Conservation (phyloP, 2,329 filamentous ascomycete genomes). For the Fusarium pininemorale region DNA sequence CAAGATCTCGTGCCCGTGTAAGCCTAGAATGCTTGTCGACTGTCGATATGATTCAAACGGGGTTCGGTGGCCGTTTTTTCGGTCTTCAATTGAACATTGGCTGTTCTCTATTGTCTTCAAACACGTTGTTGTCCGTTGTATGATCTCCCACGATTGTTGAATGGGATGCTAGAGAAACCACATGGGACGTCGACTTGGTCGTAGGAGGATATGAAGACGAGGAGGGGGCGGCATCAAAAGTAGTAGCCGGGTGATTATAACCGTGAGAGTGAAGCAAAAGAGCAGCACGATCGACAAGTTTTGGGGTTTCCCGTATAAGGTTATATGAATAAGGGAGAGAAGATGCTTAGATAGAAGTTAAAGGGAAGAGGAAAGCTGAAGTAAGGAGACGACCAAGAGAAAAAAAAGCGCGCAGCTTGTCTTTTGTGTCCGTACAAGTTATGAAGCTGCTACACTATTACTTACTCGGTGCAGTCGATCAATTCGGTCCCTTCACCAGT, state of each 20-base stretch:
- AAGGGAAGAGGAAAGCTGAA: slow-evolving; percentile 2
- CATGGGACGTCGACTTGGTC: slow-evolving; percentile 29
- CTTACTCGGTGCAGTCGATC: slow-evolving; percentile 21
- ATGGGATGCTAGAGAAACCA: slow-evolving; percentile 10
- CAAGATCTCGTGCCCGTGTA: slow-evolving; percentile 35
- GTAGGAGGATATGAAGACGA: slow-evolving; percentile 20
- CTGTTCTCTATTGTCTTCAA: neutral
- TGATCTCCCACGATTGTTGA: neutral
- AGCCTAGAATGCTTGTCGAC: slow-evolving; percentile 17
- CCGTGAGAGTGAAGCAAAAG: slow-evolving; percentile 19
- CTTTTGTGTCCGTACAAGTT: slow-evolving; percentile 41
- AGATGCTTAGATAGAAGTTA: neutral
- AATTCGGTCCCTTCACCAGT: slow-evolving; percentile 33
- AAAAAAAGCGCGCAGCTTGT: slow-evolving; percentile 41
- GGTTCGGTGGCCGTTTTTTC: slow-evolving; percentile 15
- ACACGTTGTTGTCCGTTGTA: slow-evolving; percentile 4
- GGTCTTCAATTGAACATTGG: slow-evolving; percentile 6
- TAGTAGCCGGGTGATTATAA: slow-evolving; percentile 9
- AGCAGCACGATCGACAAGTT: slow-evolving; percentile 2
- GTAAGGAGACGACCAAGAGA: slow-evolving; percentile 7
- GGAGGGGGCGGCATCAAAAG: slow-evolving; percentile 37
- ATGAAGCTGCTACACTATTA: slow-evolving; percentile 36
- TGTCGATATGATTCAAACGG: slow-evolving; percentile 15
- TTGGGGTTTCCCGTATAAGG: neutral
- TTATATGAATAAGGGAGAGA: slow-evolving; percentile 3